A percentile compares a stretch with the other conserved stretches of the same genome.
These are phyloP conservation scores for Coemansia umbellata DNA, from an alignment of 192 early-diverging fungal species.

Conservation along the genomic window DNA sequence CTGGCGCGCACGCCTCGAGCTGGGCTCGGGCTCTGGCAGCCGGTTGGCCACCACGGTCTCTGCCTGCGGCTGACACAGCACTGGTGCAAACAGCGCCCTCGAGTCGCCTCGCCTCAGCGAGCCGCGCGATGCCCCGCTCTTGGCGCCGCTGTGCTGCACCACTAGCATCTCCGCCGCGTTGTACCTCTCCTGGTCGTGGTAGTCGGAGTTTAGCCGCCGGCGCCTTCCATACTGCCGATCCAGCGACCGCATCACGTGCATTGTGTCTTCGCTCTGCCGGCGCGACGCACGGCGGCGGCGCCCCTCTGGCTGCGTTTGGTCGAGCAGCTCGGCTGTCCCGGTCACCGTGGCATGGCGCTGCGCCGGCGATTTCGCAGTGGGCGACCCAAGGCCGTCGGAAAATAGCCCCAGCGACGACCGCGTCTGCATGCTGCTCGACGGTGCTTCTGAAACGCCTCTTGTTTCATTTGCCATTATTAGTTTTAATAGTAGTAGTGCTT, in stretches of 20 bases:
- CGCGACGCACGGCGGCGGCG: constrained; percentile 18
- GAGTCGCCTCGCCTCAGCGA: constrained; percentile 27
- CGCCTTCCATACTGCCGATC: constrained; percentile 47
- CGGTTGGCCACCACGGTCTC: constrained; percentile 8
- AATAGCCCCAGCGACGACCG: constrained; percentile 35
- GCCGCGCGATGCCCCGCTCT: background rate
- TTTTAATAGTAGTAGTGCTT: too few relatives aligned
- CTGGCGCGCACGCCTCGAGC: constrained; percentile 11
- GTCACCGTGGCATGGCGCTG: constrained; percentile 9
- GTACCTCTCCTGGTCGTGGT: background rate
- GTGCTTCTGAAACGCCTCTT: too few relatives aligned
- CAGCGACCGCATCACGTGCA: constrained; percentile 49
- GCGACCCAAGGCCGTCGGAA: background rate
- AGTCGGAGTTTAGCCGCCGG: constrained; percentile 43
- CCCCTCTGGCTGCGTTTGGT: background rate
- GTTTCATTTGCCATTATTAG: too few relatives aligned
- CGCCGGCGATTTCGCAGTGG: background rate
- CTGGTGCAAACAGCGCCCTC: constrained; percentile 36
- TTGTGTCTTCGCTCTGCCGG: constrained; percentile 38
- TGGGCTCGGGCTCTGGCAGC: background rate
- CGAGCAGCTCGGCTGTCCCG: background rate
- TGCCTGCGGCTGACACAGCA: constrained; percentile 11
- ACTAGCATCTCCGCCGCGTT: background rate
- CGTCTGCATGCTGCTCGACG: constrained; percentile 4
- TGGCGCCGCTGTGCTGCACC: background rate